Evolutionary conservation across 306 rosid species (phyloP).

Genomic region (Canavalia gladiata): DNA sequence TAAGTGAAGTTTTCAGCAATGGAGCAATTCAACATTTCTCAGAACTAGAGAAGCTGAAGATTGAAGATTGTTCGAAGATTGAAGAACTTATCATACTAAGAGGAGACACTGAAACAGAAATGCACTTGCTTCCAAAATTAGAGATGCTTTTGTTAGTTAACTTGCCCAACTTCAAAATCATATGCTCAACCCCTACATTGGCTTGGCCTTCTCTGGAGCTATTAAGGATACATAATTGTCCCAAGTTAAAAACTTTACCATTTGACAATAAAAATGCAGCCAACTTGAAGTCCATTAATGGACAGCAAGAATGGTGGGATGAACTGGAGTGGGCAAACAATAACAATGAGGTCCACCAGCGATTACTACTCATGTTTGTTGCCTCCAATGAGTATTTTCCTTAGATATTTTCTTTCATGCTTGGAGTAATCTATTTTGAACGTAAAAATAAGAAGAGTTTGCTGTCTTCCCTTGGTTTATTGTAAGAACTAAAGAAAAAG

Average conservation of each 20-base stretch:
- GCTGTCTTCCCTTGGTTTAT: background rate
- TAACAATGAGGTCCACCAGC: background rate
- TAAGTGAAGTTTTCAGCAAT: conserved; percentile 36
- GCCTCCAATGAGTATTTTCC: conserved; percentile 24
- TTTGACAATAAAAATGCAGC: conserved; percentile 5
- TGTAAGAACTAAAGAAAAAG: background rate
- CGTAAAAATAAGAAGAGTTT: background rate
- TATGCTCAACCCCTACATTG: conserved; percentile 33
- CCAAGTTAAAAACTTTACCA: conserved; percentile 30
- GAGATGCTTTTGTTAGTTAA: conserved; percentile 32
- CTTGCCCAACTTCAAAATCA: conserved; percentile 13
- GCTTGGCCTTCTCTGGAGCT: conserved; percentile 43
- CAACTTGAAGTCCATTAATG: conserved; percentile 34
- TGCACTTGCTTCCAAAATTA: conserved; percentile 39
- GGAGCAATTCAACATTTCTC: conserved; percentile 31
- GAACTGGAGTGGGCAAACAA: conserved; percentile 40
- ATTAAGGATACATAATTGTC: conserved; percentile 30
- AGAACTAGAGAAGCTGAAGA: conserved; percentile 40
- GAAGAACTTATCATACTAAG: conserved; percentile 24
- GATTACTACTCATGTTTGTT: conserved; percentile 19
- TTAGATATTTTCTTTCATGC: conserved; percentile 1
- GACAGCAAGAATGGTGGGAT: conserved; percentile 44
- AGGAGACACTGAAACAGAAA: conserved; percentile 1
- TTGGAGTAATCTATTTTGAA: background rate
- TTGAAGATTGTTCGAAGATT: conserved; percentile 40